Evolutionary conservation across 805 yeast species (phyloP).

Genomic region (Ogataea siamensis): DNA sequence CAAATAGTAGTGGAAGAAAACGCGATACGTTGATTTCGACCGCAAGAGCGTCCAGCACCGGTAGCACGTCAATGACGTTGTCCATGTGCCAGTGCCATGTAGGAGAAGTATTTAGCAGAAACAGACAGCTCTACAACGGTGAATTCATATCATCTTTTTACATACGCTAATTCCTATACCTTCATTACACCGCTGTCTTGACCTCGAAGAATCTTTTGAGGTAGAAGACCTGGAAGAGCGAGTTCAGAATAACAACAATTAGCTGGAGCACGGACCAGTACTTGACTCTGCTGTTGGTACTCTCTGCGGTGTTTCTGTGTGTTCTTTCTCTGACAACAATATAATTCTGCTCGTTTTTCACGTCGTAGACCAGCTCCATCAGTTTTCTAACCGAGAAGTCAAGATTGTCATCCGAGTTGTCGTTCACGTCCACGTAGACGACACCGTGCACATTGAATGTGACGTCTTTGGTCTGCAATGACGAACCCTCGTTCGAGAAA

Average conservation of each 20-base stretch:
- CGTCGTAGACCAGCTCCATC: slow-evolving; percentile 74
- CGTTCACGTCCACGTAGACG: slow-evolving; percentile 74
- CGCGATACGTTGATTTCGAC: too few species aligned
- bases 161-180: too few species aligned
- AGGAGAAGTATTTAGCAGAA: too few species aligned
- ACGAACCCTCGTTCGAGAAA: slow-evolving; percentile 81
- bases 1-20: too few species aligned
- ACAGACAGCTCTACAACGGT: too few species aligned
- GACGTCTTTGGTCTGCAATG: slow-evolving; percentile 78
- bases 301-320: slow-evolving; percentile 97
- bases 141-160: not conserved
- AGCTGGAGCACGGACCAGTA: slow-evolving; percentile 97
- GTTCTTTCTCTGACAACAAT: slow-evolving; percentile 95
- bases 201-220: slow-evolving; percentile 95
- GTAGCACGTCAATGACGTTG: too few species aligned
- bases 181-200: slow-evolving; percentile 71
- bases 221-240: slow-evolving; percentile 90
- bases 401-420: slow-evolving; percentile 65
- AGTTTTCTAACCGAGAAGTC: slow-evolving; percentile 81
- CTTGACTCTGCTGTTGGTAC: slow-evolving; percentile 93
- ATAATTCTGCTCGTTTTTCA: slow-evolving; percentile 89
- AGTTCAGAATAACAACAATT: slow-evolving; percentile 78
- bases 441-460: slow-evolving; percentile 95
- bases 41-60: too few species aligned
- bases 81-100: too few species aligned